Conservation (phyloP, 164 flowering plant genomes). For the Akebia trifoliata region DNA sequence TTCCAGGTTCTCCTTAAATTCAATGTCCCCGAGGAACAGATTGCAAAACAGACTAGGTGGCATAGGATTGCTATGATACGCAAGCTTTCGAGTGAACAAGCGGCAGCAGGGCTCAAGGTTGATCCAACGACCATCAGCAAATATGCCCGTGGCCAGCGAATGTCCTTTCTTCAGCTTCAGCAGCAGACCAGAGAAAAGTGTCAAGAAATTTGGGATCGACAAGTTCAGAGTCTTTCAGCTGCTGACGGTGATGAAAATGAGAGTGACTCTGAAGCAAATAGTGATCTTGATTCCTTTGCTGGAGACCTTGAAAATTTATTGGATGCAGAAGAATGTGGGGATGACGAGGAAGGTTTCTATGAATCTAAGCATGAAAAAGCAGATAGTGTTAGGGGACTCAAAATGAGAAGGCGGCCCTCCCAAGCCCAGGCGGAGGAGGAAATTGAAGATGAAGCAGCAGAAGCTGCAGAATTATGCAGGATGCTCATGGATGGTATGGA, state of each 20-base stretch:
- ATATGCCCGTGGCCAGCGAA: slow-evolving; percentile 95
- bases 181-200: slow-evolving; percentile 97
- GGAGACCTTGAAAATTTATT: slow-evolving; percentile 95
- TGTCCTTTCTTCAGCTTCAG: slow-evolving; percentile 98
- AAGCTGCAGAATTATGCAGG: slow-evolving; percentile 89
- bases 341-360: slow-evolving; percentile 51
- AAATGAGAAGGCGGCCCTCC: slow-evolving; percentile 78
- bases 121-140: slow-evolving; percentile 83
- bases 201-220: slow-evolving; percentile 98
- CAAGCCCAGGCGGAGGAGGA: slow-evolving; percentile 82
- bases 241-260: slow-evolving; percentile 75
- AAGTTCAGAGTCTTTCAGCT: slow-evolving; percentile 71
- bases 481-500: slow-evolving; percentile 93
- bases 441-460: slow-evolving; percentile 95
- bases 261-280: slow-evolving; percentile 89
- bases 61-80: slow-evolving; percentile 98
- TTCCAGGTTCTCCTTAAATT: slow-evolving; percentile 86
- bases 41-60: slow-evolving; percentile 92
- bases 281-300: slow-evolving; percentile 97
- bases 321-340: slow-evolving; percentile 95
- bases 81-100: slow-evolving; percentile 97
- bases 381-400: slow-evolving; percentile 78
- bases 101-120: slow-evolving; percentile 85
- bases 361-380: slow-evolving; percentile 50
- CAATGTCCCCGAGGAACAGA: slow-evolving; percentile 84